Evolutionary conservation across 306 rosid genomes (phyloP).

Genomic region (Coriaria nepalensis): DNA sequence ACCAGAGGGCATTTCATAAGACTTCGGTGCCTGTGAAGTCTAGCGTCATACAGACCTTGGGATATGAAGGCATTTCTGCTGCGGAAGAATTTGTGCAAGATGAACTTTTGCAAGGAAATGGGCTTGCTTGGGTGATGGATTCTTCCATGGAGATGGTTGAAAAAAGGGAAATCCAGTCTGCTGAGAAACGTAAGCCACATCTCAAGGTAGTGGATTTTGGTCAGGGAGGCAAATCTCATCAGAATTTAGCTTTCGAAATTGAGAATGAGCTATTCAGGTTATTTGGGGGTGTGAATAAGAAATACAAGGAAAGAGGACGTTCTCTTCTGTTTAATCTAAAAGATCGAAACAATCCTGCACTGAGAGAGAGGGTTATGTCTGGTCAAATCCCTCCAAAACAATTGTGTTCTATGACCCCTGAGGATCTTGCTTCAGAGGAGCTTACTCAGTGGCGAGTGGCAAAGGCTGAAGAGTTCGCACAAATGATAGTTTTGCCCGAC

Average conservation of each 20-base stretch:
- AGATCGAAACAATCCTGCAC: constrained; percentile 90
- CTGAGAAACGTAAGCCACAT: constrained; percentile 27
- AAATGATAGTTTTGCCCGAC: constrained; percentile 89
- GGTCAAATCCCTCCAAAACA: constrained; percentile 70
- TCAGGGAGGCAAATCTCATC: constrained; percentile 32
- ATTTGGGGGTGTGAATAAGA: constrained; percentile 94
- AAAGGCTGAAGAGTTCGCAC: constrained; percentile 96
- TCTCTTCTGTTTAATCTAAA: constrained; percentile 91
- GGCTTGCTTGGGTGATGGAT: constrained; percentile 90
- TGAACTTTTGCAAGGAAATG: constrained; percentile 88
- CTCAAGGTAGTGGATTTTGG: constrained; percentile 22
- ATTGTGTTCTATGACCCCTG: constrained; percentile 90
- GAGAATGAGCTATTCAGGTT: constrained; percentile 83
- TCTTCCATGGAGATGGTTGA: constrained; percentile 37
- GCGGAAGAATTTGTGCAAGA: constrained; percentile 72
- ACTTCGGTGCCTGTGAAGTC: constrained; percentile 20
- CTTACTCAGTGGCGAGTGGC: constrained; percentile 98
- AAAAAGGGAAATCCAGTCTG: constrained; percentile 26
- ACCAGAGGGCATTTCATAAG: constrained; percentile 16
- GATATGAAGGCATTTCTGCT: constrained; percentile 43
- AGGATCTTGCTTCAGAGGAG: constrained; percentile 98
- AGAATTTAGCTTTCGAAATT: constrained; percentile 49
- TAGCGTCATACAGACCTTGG: constrained; percentile 16
- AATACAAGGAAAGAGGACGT: constrained; percentile 98
- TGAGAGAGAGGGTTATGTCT: constrained; percentile 80